phyloP scores from a whole-genome alignment of 1,139 yeast genomes.

The Yamadazyma diospyri region DNA sequence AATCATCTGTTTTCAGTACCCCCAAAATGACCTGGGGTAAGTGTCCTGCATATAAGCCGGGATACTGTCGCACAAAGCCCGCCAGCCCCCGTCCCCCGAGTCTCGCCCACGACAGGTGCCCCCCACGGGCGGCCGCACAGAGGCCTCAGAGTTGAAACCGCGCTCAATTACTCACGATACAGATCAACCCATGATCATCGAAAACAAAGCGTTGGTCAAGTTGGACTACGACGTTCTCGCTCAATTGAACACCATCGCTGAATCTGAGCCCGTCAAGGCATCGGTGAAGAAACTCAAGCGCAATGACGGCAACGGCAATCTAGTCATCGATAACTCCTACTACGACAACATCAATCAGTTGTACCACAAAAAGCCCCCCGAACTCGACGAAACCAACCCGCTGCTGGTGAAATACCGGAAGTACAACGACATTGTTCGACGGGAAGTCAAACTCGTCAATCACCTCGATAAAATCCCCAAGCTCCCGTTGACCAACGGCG shows the following conservation, averaged over 20 bases:
- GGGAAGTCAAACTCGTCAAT: slow-evolving; percentile 7
- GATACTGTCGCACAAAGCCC: no score
- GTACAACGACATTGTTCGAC: slow-evolving; percentile 11
- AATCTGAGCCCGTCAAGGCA: background rate
- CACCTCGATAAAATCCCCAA: slow-evolving; percentile 3
- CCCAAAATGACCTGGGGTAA: no score
- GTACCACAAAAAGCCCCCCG: slow-evolving; percentile 10
- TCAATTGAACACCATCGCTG: background rate
- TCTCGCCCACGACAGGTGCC: no score
- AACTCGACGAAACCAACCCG: slow-evolving; percentile 9
- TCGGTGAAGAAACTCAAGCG: slow-evolving; percentile 6
- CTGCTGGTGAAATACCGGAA: slow-evolving; percentile 11
- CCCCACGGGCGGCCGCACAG: no score
- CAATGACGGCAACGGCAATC: slow-evolving; percentile 6
- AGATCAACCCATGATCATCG: slow-evolving; percentile 1
- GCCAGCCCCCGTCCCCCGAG: no score
- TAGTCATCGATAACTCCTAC: slow-evolving; percentile 8
- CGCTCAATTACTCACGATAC: no score
- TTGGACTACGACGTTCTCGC: slow-evolving; percentile 2
- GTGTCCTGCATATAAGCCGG: no score
- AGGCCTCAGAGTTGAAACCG: no score
- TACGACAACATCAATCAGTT: slow-evolving; percentile 9
- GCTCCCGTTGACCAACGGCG: slow-evolving; percentile 1
- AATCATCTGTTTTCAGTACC: no score
- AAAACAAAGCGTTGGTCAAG: background rate